Base-by-base conservation (phyloP, 1,139 yeast genomes). In the Lodderomyces beijingensis region DNA sequence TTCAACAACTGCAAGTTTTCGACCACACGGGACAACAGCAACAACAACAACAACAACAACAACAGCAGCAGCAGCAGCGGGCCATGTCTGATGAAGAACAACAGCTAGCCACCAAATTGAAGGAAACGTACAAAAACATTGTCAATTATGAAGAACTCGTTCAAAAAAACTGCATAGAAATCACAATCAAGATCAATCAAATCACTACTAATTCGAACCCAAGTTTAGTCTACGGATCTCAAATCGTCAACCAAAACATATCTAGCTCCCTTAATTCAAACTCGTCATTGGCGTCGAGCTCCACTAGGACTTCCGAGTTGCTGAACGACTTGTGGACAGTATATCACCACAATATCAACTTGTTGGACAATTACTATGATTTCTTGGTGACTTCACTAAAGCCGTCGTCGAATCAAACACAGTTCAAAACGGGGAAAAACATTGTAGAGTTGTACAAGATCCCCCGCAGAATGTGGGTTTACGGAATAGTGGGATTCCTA, bases 401-500 rank as follows among this genome's bases (percentile, higher is more conserved):
- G 34, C 87, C 88, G 8, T 58, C 70, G 7, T 63, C 76, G 3
- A 65, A 65, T 44, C 63, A 62, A 35, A 61, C 62, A 14, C 68
- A 62, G 43, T 79, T 82, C 29, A 79, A 77, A 52, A 78, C 88
- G 0, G 89, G 91, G 3, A 77, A 77, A 48, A 83, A 81, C 44
- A 75, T 82, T 28, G 85, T 82, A 6, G 82, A 80, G 42, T 71
- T 81, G 30, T 83, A 83, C 53, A 77, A 86, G 51, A 81, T 83
- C 31, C 85, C 85, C 25, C 65, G 89, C 44, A 63, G 91, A 45
- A 69, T 83, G 68, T 83, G 91, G 91, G 89, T 83, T 7, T 83
- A 82, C 51, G 93, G 93, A 15, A 76, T 84, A 5, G 88, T 83
- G 15, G 86, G 74, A 20, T 81, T 82, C 44, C 59, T 83, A 32